Base-by-base conservation (phyloP, 805 yeast genomes). In the Wickerhamomyces bisporus region DNA sequence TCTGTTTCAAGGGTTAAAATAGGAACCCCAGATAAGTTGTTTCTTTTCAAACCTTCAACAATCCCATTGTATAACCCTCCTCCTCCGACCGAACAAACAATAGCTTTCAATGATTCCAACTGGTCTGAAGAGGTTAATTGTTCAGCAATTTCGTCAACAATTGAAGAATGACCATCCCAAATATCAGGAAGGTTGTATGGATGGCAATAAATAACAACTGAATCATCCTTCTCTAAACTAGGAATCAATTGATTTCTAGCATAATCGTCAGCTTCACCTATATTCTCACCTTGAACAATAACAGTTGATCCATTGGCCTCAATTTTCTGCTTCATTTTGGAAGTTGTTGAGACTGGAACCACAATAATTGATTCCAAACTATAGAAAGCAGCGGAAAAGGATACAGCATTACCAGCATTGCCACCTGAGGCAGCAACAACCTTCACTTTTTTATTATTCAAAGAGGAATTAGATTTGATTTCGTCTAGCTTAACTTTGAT, bases 21-120 rank as follows among this genome's bases (percentile, higher is more conserved):
- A 41, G 73, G 62, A 45, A 64, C 64, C 17, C 66, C 58, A 17
- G 58, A 50, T 26, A 65, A 37, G 4, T 57, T 53, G 45, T 67
- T 48, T 28, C 57, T 55, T 32, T 57, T 44, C 36, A 75, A 50
- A 0, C 80, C 81, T 34, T 60, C 49, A 40, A 67, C 64, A 2
- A 75, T 55, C 5, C 81, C 80, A 47, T 71, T 70, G 57, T 72
- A 74, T 19, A 75, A 57, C 0, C 80, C 80, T 13, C 80, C 80
- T 7, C 80, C 81, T 6, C 80, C 80, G 32, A 73, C 68, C 17
- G 78, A 73, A 49, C 79, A 73, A 1, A 71, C 73, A 23, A 73
- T 60, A 0, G 71, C 77, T 43, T 64, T 69, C 17, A 75, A 41
- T 6, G 48, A 49, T 5, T 42, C 33, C 5, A 61, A 17, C 16